phyloP scores from a whole-genome alignment of 2,329 filamentous ascomycete species.

The Colletotrichum musae region DNA sequence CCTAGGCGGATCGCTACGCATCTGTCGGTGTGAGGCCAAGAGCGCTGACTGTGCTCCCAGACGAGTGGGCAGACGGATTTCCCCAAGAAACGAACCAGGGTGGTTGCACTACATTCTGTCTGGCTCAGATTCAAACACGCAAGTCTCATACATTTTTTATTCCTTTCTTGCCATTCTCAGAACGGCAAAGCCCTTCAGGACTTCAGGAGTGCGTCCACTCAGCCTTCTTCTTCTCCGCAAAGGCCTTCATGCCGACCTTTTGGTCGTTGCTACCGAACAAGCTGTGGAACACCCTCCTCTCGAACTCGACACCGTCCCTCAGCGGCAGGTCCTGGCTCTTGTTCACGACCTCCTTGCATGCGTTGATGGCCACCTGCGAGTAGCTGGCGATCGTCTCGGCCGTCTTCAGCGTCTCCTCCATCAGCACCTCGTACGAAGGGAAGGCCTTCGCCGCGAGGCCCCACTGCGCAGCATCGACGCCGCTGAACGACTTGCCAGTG shows the following conservation, averaged over 20 bases:
- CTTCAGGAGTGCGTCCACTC: conserved; percentile 86
- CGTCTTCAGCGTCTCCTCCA: conserved; percentile 85
- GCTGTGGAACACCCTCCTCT: conserved; percentile 92
- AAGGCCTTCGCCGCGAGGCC: conserved; percentile 90
- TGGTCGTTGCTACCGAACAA: conserved; percentile 96
- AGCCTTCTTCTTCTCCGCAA: conserved; percentile 93
- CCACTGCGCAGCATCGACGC: conserved; percentile 89
- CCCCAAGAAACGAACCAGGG: conserved; percentile 12
- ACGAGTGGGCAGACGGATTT: conserved; percentile 15
- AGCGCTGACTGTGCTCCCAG: conserved; percentile 34
- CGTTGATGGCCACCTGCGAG: conserved; percentile 88
- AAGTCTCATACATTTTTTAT: conserved; percentile 19
- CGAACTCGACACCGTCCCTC: conserved; percentile 93
- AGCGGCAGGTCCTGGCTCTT: conserved; percentile 95
- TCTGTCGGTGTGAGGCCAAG: conserved; percentile 14
- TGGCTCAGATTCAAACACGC: conserved; percentile 23
- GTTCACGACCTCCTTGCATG: conserved; percentile 97
- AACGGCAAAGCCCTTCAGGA: background rate
- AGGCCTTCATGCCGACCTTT: conserved; percentile 97
- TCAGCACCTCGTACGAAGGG: conserved; percentile 82
- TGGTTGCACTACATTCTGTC: conserved; percentile 28
- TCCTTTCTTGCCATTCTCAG: background rate
- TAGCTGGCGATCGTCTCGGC: conserved; percentile 92
- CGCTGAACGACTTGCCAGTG: conserved; percentile 87
- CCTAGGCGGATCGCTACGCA: background rate